These are phyloP conservation scores for Clarireedia monteithiana DNA, from an alignment of 2,329 filamentous ascomycete species.

Conservation along the genomic window DNA sequence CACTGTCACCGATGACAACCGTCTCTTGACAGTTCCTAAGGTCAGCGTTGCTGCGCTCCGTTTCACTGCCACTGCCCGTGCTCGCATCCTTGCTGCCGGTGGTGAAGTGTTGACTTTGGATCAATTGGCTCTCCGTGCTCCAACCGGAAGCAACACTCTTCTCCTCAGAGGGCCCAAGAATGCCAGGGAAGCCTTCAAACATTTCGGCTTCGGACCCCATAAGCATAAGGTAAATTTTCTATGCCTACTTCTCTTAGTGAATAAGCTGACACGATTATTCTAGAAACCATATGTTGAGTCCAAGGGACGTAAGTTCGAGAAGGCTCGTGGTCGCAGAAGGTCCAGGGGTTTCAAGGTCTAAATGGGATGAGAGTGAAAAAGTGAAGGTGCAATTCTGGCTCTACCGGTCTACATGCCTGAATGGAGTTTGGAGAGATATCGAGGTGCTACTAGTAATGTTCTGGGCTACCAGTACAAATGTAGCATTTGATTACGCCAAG, in stretches of 20 bases:
- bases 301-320: slow-evolving; percentile 99
- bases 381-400: slow-evolving; percentile 17
- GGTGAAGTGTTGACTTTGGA: slow-evolving; percentile 94
- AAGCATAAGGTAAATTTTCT: slow-evolving; percentile 74
- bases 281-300: slow-evolving; percentile 95
- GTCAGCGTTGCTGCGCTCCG: slow-evolving; percentile 87
- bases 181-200: slow-evolving; percentile 93
- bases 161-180: slow-evolving; percentile 98
- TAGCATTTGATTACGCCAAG: slow-evolving; percentile 8
- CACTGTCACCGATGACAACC: slow-evolving; percentile 97
- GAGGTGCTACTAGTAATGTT: slow-evolving; percentile 1
- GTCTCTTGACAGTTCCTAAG: slow-evolving; percentile 84
- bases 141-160: slow-evolving; percentile 94
- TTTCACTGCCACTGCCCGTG: slow-evolving; percentile 93
- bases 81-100: slow-evolving; percentile 86
- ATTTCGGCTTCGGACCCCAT: slow-evolving; percentile 98
- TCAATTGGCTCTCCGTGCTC: slow-evolving; percentile 90
- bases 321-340: slow-evolving; percentile 95
- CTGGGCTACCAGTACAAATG: slow-evolving; percentile 2
- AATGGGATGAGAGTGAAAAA: slow-evolving; percentile 31
- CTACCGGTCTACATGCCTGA: slow-evolving; percentile 18
- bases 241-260: background rate
- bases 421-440: slow-evolving; percentile 4
- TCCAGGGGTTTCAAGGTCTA: slow-evolving; percentile 99
- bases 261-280: slow-evolving; percentile 30